Evolutionary conservation across 176 grass and related monocot genomes (phyloP).

Genomic region (Rhynchospora tenuis): DNA sequence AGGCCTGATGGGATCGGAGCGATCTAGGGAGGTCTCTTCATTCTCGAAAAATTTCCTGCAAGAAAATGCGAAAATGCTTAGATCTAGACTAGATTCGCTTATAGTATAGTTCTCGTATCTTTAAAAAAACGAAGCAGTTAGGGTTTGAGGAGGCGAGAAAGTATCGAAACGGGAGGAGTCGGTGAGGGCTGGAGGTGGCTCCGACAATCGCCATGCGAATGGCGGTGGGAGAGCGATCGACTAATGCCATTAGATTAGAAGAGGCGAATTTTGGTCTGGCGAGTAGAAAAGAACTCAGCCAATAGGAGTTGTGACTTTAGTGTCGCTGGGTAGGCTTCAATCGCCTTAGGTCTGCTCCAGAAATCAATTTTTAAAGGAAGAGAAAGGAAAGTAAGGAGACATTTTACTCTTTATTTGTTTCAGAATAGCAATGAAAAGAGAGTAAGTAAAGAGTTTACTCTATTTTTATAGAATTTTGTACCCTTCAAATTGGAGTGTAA

Average conservation of each 20-base stretch:
- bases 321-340: too few relatives aligned
- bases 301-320: too few relatives aligned
- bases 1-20: conserved; percentile 60
- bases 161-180: conserved; percentile 21
- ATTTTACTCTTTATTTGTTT: too few relatives aligned
- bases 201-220: not conserved
- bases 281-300: too few relatives aligned
- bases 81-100: not conserved
- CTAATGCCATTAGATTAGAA: conserved; percentile 2
- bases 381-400: too few relatives aligned
- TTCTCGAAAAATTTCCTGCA: not conserved
- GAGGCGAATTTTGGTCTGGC: too few relatives aligned
- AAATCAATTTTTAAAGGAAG: too few relatives aligned
- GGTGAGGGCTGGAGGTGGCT: conserved; percentile 23
- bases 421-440: too few relatives aligned
- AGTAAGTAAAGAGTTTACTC: too few relatives aligned
- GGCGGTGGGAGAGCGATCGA: conserved; percentile 25
- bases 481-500: too few relatives aligned
- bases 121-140: not conserved
- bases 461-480: too few relatives aligned
- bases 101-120: not conserved
- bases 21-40: not conserved
- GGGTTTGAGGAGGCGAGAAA: not conserved
- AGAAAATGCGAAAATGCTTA: not conserved
- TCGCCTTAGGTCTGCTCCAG: too few relatives aligned